A percentile compares a stretch with the other conserved stretches of the same genome.
phyloP scores from a whole-genome alignment of 192 early-diverging fungal genomes.

The Phlyctochytrium arcticum region DNA sequence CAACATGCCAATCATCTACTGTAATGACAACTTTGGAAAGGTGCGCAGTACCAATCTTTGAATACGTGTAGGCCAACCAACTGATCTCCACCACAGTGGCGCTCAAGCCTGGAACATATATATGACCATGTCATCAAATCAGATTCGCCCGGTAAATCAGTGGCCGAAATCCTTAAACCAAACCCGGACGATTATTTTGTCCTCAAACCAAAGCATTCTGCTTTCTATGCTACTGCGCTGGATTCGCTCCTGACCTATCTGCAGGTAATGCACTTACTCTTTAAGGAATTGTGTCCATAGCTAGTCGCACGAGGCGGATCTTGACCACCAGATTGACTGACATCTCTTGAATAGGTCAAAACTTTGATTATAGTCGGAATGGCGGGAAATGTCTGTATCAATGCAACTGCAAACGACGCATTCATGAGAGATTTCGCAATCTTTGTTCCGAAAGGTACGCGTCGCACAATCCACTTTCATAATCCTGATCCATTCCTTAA shows the following conservation, averaged over 20 bases:
- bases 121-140: not conserved
- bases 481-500: not conserved
- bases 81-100: not conserved
- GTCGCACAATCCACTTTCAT: not conserved
- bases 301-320: not conserved
- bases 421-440: conserved; percentile 18
- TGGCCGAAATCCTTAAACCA: conserved; percentile 17
- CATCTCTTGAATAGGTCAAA: not conserved
- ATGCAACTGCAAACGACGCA: conserved; percentile 19
- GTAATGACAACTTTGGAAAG: conserved; percentile 20
- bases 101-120: conserved; percentile 6
- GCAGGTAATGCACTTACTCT: too few species aligned
- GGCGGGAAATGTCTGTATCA: conserved; percentile 20
- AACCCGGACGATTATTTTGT: conserved; percentile 17
- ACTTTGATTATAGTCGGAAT: conserved; percentile 16
- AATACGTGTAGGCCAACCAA: not conserved
- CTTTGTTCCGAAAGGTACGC: conserved; percentile 7
- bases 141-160: conserved; percentile 5
- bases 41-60: not conserved
- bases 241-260: conserved; percentile 10
- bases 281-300: not conserved
- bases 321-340: not conserved
- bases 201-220: conserved; percentile 17
- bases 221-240: conserved; percentile 17
- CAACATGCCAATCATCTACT: conserved; percentile 10